Percentiles rank a stretch among this genome's conserved stretches.
Conservation (phyloP, 1,284 basidiomycete species). For the Boletus semigastroideus region DNA sequence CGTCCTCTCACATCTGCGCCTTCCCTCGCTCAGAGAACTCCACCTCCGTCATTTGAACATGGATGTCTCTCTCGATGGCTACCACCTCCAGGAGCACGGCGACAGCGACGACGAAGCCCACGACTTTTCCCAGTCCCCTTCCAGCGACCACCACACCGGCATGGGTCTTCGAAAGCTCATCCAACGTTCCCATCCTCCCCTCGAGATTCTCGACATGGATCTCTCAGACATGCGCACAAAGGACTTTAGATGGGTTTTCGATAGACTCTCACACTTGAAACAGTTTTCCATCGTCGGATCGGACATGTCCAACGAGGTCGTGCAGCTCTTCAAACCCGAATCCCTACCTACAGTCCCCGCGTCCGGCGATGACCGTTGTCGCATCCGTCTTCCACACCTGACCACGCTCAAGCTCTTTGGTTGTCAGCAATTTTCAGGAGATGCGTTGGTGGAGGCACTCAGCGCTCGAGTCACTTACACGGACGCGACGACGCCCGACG, state of each 20-base stretch:
- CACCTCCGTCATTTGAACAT: slow-evolving; percentile 65
- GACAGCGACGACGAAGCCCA: slow-evolving; percentile 69
- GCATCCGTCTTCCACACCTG: slow-evolving; percentile 54
- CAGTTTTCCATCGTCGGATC: slow-evolving; percentile 72
- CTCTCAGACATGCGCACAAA: slow-evolving; percentile 78
- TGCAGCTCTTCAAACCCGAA: slow-evolving; percentile 52
- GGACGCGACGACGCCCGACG: slow-evolving; percentile 35
- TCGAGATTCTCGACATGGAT: slow-evolving; percentile 69
- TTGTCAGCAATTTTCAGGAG: slow-evolving; percentile 62
- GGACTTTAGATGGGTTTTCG: slow-evolving; percentile 69
- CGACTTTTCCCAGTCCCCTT: slow-evolving; percentile 73
- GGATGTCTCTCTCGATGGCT: slow-evolving; percentile 46
- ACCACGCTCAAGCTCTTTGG: slow-evolving; percentile 51
- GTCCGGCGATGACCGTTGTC: slow-evolving; percentile 9
- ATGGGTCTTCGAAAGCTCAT: slow-evolving; percentile 73
- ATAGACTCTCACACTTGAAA: slow-evolving; percentile 48
- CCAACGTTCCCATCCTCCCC: slow-evolving; percentile 53
- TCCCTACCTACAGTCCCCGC: slow-evolving; percentile 3
- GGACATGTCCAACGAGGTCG: slow-evolving; percentile 73
- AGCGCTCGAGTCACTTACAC: slow-evolving; percentile 48
- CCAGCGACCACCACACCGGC: slow-evolving; percentile 71
- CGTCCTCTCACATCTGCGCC: slow-evolving; percentile 58
- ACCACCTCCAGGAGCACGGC: slow-evolving; percentile 47
- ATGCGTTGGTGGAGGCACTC: slow-evolving; percentile 53
- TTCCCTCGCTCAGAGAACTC: slow-evolving; percentile 57